Evolutionary conservation across 768 basidiomycete genomes (phyloP), one percentile per base, ranked within the genome.

Genomic region (Hirschioporus abietinus): DNA sequence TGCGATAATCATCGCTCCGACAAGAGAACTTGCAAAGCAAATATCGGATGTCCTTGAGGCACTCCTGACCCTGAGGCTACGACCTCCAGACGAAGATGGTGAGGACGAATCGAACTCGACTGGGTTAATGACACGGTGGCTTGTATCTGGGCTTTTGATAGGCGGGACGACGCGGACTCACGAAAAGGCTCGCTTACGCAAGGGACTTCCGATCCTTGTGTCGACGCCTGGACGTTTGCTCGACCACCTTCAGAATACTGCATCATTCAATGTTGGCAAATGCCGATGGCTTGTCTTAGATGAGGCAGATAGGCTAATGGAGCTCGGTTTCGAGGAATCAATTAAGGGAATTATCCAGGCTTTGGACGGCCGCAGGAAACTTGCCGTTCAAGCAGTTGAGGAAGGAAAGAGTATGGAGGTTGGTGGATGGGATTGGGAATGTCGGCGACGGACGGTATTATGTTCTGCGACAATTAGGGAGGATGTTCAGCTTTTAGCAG

Each of bases 381-480:
- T 96, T 7, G 94, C 93, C 64, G 66, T 75, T 60, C 84, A 87
- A 70, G 93, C 89, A 0, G 80, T 86, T 63, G 78, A 83, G 68
- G 88, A 88, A 70, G 91, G 87, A 0, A 88, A 82, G 68, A 87
- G 84, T 64, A 78, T 78, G 74, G 92, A 92, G 71, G 88, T 92
- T 10, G 88, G 89, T n/a, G 89, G 88, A 0, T 93, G 93, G 92
- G 90, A 92, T 72, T 94, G 91, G 92, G 80, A 85, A 57, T 78
- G 85, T 65, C 82, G 87, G 59, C 83, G 95, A 71, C 84, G 93
- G 71, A 96, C 95, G 1, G 82, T 99, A 25, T 84, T 99, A 5
- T 99, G 97, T 80, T 99, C 96, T 12, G 97, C 97, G 6, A 99
- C 97, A 1, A 95, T 99, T 35, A 85, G 91, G 60, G 95, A 96